Base-by-base conservation (phyloP, 139 green algal genomes). In the Nannochloris sp. region DNA sequence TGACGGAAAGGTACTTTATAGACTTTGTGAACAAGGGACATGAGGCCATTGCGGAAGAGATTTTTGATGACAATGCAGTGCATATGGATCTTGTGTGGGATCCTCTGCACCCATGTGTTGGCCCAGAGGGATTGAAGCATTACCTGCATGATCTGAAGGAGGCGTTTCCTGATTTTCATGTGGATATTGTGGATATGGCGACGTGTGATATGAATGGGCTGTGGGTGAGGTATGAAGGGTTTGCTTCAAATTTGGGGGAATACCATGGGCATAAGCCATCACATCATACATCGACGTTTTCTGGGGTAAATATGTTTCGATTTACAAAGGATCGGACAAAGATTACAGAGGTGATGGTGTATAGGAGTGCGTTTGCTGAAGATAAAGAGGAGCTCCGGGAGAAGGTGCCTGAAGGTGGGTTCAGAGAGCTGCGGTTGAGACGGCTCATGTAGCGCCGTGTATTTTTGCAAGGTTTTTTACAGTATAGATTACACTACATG, bases 241-340 rank as follows among this genome's bases (percentile, higher is more conserved):
- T 34, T 44, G 48, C 48, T 10, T 63, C 62, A 43, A 53, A 53
- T 27, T 53, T 69, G 12, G 70, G 70, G 5, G 48, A 64, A 10
- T 76, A 53, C 7, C 70, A 77, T 44, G 15, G 48, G 36, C 57
- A 73, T 43, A 67, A 68, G 37, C 36, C 64, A 31, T 65, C 44
- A 1, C 58, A 58, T 40, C 70, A 77, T 44, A 44, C 64, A 34
- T 66, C 48, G 2, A 60, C 9, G 31, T 77, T 77, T 25, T 29
- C 60, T 31, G 70, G 70, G 10, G 25, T 44, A 48, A 77, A 77
- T 44, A n/a, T 58, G 14, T 57, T 77, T 50, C 59, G 60, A 37
- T 77, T 73, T 58, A 77, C 72, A 51, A 24, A 67, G 24, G 70
- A 77, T 59, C 57, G 70, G 18, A 60, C 48, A 0, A 71, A 70